Base-by-base conservation (phyloP, 352 stramenopile genomes). In the Phytopythium ostracodes region DNA sequence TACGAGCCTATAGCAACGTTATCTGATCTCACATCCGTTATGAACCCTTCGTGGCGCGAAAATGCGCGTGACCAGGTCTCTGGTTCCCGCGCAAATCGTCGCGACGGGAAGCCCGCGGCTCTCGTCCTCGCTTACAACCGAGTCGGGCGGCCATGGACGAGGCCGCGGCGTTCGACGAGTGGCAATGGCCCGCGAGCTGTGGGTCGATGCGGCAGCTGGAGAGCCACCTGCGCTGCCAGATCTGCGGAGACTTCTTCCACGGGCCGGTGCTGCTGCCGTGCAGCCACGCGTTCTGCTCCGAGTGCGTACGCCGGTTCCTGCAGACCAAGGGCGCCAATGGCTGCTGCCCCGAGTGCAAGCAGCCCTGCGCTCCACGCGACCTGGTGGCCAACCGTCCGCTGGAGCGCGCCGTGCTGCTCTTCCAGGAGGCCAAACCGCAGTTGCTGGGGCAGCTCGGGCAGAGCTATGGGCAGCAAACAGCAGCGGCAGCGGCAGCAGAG, bases 161-260 rank as follows among this genome's bases (percentile, higher is more conserved):
- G 43, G 63, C 63, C 4, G 25, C 27, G 25, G 33, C 50, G 49
- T 24, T 59, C 50, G 84, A 88, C 73, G 86, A 93, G 70, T 95
- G 84, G 84, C 74, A 89, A 50, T 93, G 84, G 86, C 86, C 86
- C 0, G 63, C 57, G 11, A 55, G 82, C 49, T 89, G 75, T 64
- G 63, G 57, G 10, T 68, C 84, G 58, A 76, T 91, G 68, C 79
- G 76, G 46, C 71, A 88, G 53, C 87, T 95, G 65, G 86, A 95
- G 70, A 79, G 62, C 47, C 64, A 87, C 52, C 64, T 95, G 62
- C 86, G 86, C 15, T 95, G 86, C 59, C 74, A 87, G 60, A 92
- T 95, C 59, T 95, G 86, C 68, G 86, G 86, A 53, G 84, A 92
- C 52, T 93, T 91, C 53, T 87, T 92, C 70, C 84, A 91, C 61